These are phyloP conservation scores for Venturia carpophila DNA, from an alignment of 2,329 filamentous ascomycete species.

Conservation along the genomic window DNA sequence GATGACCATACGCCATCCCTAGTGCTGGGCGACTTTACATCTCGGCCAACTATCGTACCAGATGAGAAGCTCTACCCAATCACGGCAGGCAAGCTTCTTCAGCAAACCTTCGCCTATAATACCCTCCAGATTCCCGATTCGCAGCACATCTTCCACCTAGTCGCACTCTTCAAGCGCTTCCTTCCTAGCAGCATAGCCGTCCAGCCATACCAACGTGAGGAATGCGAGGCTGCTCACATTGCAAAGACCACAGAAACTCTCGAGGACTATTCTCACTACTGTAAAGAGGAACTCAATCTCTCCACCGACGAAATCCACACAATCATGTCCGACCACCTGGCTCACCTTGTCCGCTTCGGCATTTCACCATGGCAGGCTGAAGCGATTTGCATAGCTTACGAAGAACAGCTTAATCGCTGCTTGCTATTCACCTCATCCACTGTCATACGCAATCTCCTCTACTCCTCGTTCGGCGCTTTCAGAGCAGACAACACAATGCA, in stretches of 20 bases:
- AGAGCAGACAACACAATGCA: constrained; percentile 44
- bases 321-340: constrained; percentile 34
- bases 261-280: constrained; percentile 14
- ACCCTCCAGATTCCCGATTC: constrained; percentile 6
- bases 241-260: constrained; percentile 10
- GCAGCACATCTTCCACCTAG: constrained; percentile 19
- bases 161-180: constrained; percentile 11
- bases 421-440: constrained; percentile 46
- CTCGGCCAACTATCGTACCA: background rate
- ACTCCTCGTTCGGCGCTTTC: constrained; percentile 47
- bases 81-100: constrained; percentile 12
- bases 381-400: constrained; percentile 48
- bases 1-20: constrained; percentile 5
- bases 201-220: background rate
- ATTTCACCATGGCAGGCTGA: constrained; percentile 47
- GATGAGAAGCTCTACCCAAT: constrained; percentile 6
- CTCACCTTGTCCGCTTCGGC: constrained; percentile 36
- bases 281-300: constrained; percentile 12
- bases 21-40: constrained; percentile 10
- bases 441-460: constrained; percentile 47
- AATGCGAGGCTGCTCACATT: background rate
- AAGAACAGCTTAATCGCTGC: constrained; percentile 45
- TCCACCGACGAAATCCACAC: constrained; percentile 27
- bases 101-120: constrained; percentile 10
- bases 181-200: constrained; percentile 12